These are phyloP conservation scores for Myxozyma mucilagina DNA, from an alignment of 805 yeast genomes.

Conservation along the genomic window DNA sequence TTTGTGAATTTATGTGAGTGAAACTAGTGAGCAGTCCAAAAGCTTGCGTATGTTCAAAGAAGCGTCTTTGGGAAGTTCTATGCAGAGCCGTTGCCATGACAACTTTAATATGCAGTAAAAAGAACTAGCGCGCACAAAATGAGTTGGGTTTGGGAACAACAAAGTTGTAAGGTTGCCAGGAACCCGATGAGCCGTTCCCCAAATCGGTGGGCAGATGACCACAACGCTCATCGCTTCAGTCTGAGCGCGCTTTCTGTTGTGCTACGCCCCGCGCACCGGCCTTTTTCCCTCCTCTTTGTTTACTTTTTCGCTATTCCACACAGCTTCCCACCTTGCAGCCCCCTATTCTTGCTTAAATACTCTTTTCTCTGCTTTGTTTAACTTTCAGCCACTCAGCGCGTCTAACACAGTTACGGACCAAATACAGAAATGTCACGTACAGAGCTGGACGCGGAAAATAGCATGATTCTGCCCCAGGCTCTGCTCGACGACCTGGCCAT, in stretches of 20 bases:
- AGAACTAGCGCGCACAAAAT: neutral
- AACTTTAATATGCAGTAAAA: neutral
- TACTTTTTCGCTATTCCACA: neutral
- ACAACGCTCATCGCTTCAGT: conserved; percentile 12
- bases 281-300: neutral
- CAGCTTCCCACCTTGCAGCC: neutral
- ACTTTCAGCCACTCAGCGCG: neutral
- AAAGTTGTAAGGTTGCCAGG: neutral
- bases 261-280: conserved; percentile 13
- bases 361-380: neutral
- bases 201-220: neutral
- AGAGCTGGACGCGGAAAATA: conserved; percentile 2
- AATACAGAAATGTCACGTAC: neutral
- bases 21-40: too few relatives aligned
- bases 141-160: conserved; percentile 5
- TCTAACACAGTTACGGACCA: neutral
- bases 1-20: too few relatives aligned
- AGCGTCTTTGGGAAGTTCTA: neutral
- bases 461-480: conserved; percentile 13
- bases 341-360: neutral
- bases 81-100: conserved; percentile 8
- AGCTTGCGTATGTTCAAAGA: too few relatives aligned
- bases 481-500: conserved; percentile 18
- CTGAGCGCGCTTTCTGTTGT: neutral
- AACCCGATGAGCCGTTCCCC: neutral